Conservation (phyloP, 1,139 yeast genomes). For the Saccharomyces hybrid region DNA sequence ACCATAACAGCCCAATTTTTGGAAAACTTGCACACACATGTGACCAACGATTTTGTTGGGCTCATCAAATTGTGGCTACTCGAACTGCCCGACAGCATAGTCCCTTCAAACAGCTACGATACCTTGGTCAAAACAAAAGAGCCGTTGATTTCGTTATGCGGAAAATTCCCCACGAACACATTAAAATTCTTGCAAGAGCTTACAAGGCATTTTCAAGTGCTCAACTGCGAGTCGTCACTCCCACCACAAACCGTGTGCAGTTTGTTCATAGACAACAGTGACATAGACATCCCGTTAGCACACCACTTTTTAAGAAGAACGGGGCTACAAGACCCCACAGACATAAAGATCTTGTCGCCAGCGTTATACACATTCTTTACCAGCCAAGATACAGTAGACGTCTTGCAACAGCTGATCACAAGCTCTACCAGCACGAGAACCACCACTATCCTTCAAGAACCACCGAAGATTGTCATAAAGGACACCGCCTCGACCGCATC, state of each 20-base stretch:
- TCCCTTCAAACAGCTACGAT: constrained; percentile 30
- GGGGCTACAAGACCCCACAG: not conserved
- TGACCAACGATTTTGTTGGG: constrained; percentile 16
- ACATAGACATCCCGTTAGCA: constrained; percentile 12
- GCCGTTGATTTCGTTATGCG: not conserved
- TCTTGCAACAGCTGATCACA: not conserved
- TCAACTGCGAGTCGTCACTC: not conserved
- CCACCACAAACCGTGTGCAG: constrained; percentile 6
- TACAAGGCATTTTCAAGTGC: not conserved
- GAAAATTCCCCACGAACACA: not conserved
- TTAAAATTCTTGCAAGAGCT: not conserved
- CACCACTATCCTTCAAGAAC: not conserved
- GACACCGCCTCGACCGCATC: not conserved
- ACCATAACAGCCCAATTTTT: not conserved
- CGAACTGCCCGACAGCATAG: constrained; percentile 33
- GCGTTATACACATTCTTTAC: not conserved
- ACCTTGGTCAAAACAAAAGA: constrained; percentile 8
- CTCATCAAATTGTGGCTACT: constrained; percentile 31
- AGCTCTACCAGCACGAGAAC: no score
- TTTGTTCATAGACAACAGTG: not conserved
- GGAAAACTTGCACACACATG: not conserved
- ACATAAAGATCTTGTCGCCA: not conserved
- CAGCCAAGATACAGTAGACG: not conserved
- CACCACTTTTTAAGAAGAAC: constrained; percentile 13
- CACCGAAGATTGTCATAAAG: not conserved